These are phyloP conservation scores for Paramecium caudatum DNA, from an alignment of 73 alveolate species.

Conservation along the genomic window DNA sequence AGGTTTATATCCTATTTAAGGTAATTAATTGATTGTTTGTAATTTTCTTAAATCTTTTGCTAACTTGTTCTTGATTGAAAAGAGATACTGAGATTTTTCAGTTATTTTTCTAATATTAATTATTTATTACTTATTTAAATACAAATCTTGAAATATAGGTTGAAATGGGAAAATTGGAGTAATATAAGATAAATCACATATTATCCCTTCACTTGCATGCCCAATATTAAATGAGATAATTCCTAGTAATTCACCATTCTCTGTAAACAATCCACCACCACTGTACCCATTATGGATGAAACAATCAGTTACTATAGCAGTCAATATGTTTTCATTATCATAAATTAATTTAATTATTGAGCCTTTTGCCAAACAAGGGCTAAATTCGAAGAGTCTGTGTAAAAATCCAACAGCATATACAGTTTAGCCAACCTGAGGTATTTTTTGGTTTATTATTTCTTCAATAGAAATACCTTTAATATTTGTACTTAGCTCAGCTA, in stretches of 20 bases:
- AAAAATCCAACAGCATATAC: slow-evolving; percentile 40
- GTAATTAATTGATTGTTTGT: no score
- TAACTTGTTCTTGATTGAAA: no score
- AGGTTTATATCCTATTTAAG: no score
- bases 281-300: slow-evolving; percentile 50
- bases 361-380: slow-evolving; percentile 40
- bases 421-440: slow-evolving; percentile 4
- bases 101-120: no score
- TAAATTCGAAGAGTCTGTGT: background rate
- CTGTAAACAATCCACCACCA: slow-evolving; percentile 52
- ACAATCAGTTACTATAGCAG: background rate
- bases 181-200: slow-evolving; percentile 19
- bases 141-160: background rate
- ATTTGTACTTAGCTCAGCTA: slow-evolving; percentile 26
- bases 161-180: background rate
- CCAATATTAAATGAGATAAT: slow-evolving; percentile 25
- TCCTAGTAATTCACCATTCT: slow-evolving; percentile 24
- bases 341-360: slow-evolving; percentile 13
- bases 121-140: background rate
- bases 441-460: background rate
- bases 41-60: no score
- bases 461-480: slow-evolving; percentile 7
- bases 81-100: no score
- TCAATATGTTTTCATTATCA: background rate
- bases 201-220: background rate